Percentiles rank a stretch among this genome's conserved stretches.
Conservation (phyloP, 208 protist genomes). For the Acanthamoeba healyi region DNA sequence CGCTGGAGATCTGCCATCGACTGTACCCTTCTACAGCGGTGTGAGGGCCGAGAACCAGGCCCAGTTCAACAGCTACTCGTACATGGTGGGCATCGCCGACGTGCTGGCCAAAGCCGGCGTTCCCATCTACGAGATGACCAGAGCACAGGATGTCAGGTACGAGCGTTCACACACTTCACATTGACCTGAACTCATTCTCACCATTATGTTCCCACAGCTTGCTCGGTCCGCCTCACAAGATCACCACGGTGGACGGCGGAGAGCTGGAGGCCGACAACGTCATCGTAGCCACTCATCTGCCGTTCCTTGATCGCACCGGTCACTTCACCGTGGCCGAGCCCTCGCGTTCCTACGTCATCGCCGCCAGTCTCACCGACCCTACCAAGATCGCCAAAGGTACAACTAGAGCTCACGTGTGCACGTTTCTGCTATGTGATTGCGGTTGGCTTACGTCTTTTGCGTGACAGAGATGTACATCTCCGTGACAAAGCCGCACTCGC, state of each 20-base stretch:
- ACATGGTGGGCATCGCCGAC: slow-evolving; percentile 43
- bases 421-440: no score
- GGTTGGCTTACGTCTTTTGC: neutral
- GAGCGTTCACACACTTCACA: neutral
- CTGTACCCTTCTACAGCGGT: neutral
- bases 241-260: neutral
- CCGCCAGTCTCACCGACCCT: neutral
- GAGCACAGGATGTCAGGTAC: slow-evolving; percentile 29
- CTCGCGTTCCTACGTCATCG: slow-evolving; percentile 27
- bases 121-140: slow-evolving; percentile 35
- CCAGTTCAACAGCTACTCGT: slow-evolving; percentile 62
- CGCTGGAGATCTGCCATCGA: neutral
- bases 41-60: slow-evolving; percentile 53
- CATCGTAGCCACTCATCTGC: slow-evolving; percentile 45
- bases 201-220: slow-evolving; percentile 5
- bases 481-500: neutral
- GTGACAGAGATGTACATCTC: slow-evolving; percentile 31
- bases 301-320: slow-evolving; percentile 47
- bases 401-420: neutral
- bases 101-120: slow-evolving; percentile 5
- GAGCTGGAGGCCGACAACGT: slow-evolving; percentile 44
- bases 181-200: no score
- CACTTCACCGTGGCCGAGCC: slow-evolving; percentile 58
- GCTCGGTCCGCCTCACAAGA: neutral
- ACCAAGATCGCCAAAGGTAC: slow-evolving; percentile 41